Base-by-base conservation (phyloP, 495 filamentous ascomycete species). In the Patellaria atrata region DNA sequence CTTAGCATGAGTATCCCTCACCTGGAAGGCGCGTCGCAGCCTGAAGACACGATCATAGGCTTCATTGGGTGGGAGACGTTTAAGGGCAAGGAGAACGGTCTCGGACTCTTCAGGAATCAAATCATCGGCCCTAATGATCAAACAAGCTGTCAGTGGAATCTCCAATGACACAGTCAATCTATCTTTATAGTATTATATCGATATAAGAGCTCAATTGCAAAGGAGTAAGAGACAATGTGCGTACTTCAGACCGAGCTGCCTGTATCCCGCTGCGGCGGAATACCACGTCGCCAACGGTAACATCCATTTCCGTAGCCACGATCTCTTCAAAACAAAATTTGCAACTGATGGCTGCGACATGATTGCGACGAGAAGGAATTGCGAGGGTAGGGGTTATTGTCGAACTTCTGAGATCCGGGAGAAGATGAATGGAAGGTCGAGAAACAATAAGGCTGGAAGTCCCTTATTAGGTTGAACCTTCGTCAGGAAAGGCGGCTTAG, bases 41-140 rank as follows among this genome's bases (percentile, higher is more conserved):
- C 89, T 84, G 75, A 80, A 96, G 54, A 94, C 74, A 60, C 89
- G 87, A 67, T 97, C 89, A 62, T 96, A 96, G 49, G 74, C 68
- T 51, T 82, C 82, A 70, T 91, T 85, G 43, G 79, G 68, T 23
- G 82, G 72, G 27, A 97, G 78, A 58, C 89, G 84, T 70, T 79
- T 77, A 56, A 97, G 68, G 34, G 89, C 89, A 44, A 73, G 65
- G 57, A 85, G 75, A 50, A 96, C 85, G 19, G 59, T 59, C 48
- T 87, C 82, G 68, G 63, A 73, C 64, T 96, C 91, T 55, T 96
- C 91, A 50, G 71, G 67, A 56, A 94, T 82, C 56, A 97, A 57
- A 55, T 97, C 89, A 62, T 97, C 89, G 68, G 73, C 67, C 52
- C 89, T 97, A 54, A 22, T 36, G 43, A 32, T 11, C 11, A n/a